Evolutionary conservation across 805 yeast species (phyloP), one percentile per base, ranked within the genome.

Genomic region (Candida ascalaphidarum): DNA sequence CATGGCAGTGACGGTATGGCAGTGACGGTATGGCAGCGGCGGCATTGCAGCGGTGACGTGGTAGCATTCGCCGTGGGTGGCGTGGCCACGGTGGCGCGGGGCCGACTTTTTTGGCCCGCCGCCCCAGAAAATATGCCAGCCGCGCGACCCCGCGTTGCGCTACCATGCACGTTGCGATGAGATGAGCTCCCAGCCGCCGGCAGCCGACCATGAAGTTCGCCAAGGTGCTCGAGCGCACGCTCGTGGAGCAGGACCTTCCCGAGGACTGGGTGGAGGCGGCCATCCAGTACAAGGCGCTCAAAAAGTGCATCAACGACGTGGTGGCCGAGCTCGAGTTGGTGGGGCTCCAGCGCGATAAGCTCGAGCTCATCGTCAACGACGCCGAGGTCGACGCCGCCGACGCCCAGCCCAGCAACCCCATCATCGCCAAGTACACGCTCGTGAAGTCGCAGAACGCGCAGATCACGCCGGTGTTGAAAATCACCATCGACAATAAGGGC

Each of bases 231-330:
- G 80, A 81, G 44, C 73, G 77, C 40, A 68, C 75, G 2, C 61
- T 81, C 14, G 60, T 59, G 21, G 77, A 70, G 30, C 79, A 75
- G 27, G 65, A 68, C 3, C 60, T 80, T 11, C 89, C 89, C 5
- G 61, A 58, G 16, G 78, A 73, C 14, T 81, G 92, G 92, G 55
- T 70, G 0, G 67, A 61, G 17, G 68, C 72, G 5, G 82, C 86
- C 10, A 79, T 81, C 25, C 82, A 79, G 39, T 81, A 81, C 48
- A 81, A 81, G 47, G 67, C 74, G 3, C 49, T 81, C 33, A 81
- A 81, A 46, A 81, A 81, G 45, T 65, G 74, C 32, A 78, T 81
- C 33, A 69, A 70, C 34, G 63, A 61, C 34, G 81, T 81, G 11
- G 86, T 79, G 11, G 54, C 60, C 18, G 89, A 81, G 51, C 62